phyloP scores from a whole-genome alignment of 2,329 filamentous ascomycete species.

The Chaetomium globosum region DNA sequence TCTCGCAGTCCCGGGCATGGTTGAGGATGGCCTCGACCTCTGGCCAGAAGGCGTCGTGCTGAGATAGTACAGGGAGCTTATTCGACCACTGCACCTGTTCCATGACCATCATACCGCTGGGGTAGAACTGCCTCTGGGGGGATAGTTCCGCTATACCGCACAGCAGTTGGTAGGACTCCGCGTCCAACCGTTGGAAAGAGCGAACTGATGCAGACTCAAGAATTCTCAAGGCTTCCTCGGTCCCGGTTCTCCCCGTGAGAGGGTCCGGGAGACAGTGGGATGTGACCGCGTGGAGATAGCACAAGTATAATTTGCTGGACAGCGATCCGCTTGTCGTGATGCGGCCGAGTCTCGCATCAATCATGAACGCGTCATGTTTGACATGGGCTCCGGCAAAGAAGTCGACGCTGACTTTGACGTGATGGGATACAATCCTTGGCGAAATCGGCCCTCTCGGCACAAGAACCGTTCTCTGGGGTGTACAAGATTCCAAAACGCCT shows the following conservation, averaged over 20 bases:
- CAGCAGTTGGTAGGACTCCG: conserved; percentile 44
- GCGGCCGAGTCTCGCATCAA: conserved; percentile 55
- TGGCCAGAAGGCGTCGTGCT: conserved; percentile 49
- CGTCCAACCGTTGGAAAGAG: conserved; percentile 50
- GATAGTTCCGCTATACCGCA: conserved; percentile 46
- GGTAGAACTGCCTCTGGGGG: conserved; percentile 51
- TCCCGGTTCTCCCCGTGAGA: conserved; percentile 54
- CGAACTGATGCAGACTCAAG: conserved; percentile 52
- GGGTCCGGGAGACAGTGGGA: conserved; percentile 55
- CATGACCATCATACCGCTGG: conserved; percentile 47
- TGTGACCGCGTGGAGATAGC: conserved; percentile 58
- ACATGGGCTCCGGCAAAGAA: conserved; percentile 29
- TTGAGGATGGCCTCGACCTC: conserved; percentile 43
- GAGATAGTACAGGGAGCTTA: conserved; percentile 46
- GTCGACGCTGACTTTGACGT: conserved; percentile 46
- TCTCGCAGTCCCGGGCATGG: conserved; percentile 23
- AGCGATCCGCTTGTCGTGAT: conserved; percentile 55
- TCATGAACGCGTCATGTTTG: conserved; percentile 47
- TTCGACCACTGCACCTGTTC: conserved; percentile 50
- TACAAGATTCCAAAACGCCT: background rate
- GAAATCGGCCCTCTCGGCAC: conserved; percentile 44
- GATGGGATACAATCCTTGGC: conserved; percentile 27
- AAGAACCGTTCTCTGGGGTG: conserved; percentile 39
- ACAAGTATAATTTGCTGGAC: conserved; percentile 55
- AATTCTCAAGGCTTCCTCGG: conserved; percentile 55